Percentiles rank a stretch among this genome's conserved stretches.
These are phyloP conservation scores for Colletotrichum orbiculare DNA, from an alignment of 2,329 filamentous ascomycete species.

Conservation along the genomic window DNA sequence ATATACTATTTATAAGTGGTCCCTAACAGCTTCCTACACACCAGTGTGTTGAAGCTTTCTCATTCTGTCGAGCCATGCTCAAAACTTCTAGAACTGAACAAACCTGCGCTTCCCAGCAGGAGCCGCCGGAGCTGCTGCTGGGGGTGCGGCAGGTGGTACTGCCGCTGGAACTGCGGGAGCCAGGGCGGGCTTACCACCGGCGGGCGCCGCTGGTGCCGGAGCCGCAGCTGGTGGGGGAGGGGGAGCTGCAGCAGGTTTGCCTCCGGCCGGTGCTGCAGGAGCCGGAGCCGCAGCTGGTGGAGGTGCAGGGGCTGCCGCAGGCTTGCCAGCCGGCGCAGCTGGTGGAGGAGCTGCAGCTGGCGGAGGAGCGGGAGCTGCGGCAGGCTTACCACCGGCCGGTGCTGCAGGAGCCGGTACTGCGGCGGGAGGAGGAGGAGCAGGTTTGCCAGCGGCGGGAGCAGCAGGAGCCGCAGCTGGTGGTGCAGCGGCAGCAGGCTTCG, in stretches of 20 bases:
- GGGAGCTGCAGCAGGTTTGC: too few species aligned
- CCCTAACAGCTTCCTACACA: constrained; percentile 1
- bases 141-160: neutral
- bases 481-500: neutral
- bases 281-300: neutral
- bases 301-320: neutral
- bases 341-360: too few species aligned
- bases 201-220: too few species aligned
- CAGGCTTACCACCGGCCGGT: constrained; percentile 6
- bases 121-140: neutral
- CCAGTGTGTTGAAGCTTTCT: constrained; percentile 5
- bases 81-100: neutral
- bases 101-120: constrained; percentile 5
- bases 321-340: neutral
- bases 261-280: neutral
- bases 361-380: neutral
- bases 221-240: too few species aligned
- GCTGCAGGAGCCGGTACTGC: constrained; percentile 2
- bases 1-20: neutral
- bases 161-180: too few species aligned
- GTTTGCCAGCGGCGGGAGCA: neutral
- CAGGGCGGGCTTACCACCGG: too few species aligned
- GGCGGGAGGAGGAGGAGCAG: neutral
- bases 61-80: neutral
- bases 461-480: neutral